Base-by-base conservation (phyloP, 2,329 filamentous ascomycete genomes). In the Pezicula carpinea region DNA sequence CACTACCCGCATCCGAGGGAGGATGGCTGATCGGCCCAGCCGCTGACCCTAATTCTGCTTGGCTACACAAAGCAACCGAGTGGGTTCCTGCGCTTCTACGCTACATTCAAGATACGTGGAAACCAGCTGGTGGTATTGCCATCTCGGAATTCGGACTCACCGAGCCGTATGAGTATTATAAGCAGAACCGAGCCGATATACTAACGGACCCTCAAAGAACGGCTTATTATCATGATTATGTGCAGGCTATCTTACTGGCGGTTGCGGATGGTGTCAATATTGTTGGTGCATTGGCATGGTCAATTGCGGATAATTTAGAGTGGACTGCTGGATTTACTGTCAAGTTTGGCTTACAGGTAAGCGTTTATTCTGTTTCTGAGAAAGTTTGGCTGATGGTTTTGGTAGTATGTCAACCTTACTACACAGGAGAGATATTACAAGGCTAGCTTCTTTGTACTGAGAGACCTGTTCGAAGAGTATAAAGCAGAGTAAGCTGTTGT, bases 261-360 rank as follows among this genome's bases (percentile, higher is more conserved):
- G 79, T 86, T 59, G 86, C 87, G 8, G 87, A 93, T 60, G 83
- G 84, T 18, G 86, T 91, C 41, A 79, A 92, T 58, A 85, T 92
- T 46, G 76, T 79, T 55, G 88, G 83, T 6, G 92, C 91, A 68
- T 80, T 92, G 71, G 89, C 85, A 14, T 95, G 89, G 88, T 87
- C 82, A 63, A 76, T 93, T 52, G 77, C 93, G 75, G 89, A 95
- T 52, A 60, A 59, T 51, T 40, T 61, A 21, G 59, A 61, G 43
- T 61, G 59, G 59, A 83, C 85, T 33, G 4, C 19, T 11, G 38
- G 38, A 11, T 29, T 29, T 29, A 29, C 26, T 6, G 26, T 29
- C 13, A 29, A 29, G 26, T 29, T 29, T 11, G 26, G 26, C 26
- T 29, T 29, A 11, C 26, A 29, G 26, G 26, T 29, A 29, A 6